Conservation (phyloP, 2,329 filamentous ascomycete species). For the Conoideocrella luteorostrata region DNA sequence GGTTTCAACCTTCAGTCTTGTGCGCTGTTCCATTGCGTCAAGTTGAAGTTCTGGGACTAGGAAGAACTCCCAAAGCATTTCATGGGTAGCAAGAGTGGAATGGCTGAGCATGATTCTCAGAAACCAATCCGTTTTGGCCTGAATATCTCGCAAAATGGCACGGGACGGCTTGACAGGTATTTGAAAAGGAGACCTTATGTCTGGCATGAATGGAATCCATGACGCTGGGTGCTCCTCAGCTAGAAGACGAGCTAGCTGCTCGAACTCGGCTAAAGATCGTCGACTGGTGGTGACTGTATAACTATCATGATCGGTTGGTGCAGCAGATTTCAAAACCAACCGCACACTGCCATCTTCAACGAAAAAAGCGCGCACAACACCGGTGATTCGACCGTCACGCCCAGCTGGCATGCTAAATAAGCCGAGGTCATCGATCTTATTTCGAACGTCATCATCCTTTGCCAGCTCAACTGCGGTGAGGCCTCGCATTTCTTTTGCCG, state of each 20-base stretch:
- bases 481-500: constrained; percentile 76
- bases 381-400: constrained; percentile 75
- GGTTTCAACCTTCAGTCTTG: constrained; percentile 76
- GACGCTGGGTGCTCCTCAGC: constrained; percentile 88
- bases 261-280: constrained; percentile 81
- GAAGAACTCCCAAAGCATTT: constrained; percentile 98
- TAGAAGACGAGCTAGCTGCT: constrained; percentile 78
- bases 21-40: constrained; percentile 83
- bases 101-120: constrained; percentile 80
- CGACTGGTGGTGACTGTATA: constrained; percentile 94
- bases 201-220: constrained; percentile 77
- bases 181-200: constrained; percentile 81
- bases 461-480: constrained; percentile 92
- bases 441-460: constrained; percentile 95
- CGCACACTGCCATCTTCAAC: constrained; percentile 93
- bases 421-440: constrained; percentile 90
- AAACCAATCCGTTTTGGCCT: constrained; percentile 80
- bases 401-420: constrained; percentile 69
- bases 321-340: constrained; percentile 89
- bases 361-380: constrained; percentile 91
- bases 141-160: constrained; percentile 78
- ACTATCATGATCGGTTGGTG: constrained; percentile 70
- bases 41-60: constrained; percentile 89
- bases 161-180: constrained; percentile 88
- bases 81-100: constrained; percentile 89